Evolutionary conservation across 768 basidiomycete species (phyloP).

Genomic region (Clitopilus hobsonii): DNA sequence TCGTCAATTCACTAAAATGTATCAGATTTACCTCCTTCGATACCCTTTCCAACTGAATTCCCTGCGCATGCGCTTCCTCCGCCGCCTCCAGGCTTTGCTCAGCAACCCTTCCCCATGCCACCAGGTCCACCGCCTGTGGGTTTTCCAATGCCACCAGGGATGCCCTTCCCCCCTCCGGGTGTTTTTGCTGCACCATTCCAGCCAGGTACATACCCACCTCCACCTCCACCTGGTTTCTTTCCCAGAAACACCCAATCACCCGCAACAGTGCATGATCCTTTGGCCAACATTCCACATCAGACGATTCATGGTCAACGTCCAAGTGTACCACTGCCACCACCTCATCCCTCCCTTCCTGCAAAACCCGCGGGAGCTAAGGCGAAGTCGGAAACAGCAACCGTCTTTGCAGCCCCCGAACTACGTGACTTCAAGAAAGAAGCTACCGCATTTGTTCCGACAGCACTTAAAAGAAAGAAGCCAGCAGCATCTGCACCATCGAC

Average conservation of each 20-base stretch:
- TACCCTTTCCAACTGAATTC: slow-evolving; percentile 13
- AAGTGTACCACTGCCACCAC: slow-evolving; percentile 15
- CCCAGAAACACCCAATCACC: slow-evolving; percentile 47
- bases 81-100: slow-evolving; percentile 17
- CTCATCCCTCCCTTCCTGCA: slow-evolving; percentile 38
- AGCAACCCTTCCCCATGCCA: slow-evolving; percentile 22
- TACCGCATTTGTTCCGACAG: slow-evolving; percentile 83
- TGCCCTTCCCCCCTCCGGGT: slow-evolving; percentile 14
- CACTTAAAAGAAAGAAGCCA: slow-evolving; percentile 72
- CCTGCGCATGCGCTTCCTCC: slow-evolving; percentile 20
- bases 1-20: slow-evolving; percentile 4
- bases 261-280: slow-evolving; percentile 66
- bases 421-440: slow-evolving; percentile 95
- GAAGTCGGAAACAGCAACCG: slow-evolving; percentile 53
- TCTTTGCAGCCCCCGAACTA: slow-evolving; percentile 81
- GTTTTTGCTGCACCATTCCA: not conserved
- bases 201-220: slow-evolving; percentile 18
- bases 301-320: slow-evolving; percentile 55
- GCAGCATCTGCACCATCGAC: slow-evolving; percentile 26
- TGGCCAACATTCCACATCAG: slow-evolving; percentile 71
- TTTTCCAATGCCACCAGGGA: slow-evolving; percentile 18
- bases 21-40: slow-evolving; percentile 14
- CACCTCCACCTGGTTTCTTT: slow-evolving; percentile 65
- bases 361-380: slow-evolving; percentile 26
- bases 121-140: slow-evolving; percentile 16